Percentiles rank a stretch among this genome's conserved stretches.
These are phyloP conservation scores for Mycena amicta DNA, from an alignment of 768 basidiomycete genomes.

Conservation along the genomic window DNA sequence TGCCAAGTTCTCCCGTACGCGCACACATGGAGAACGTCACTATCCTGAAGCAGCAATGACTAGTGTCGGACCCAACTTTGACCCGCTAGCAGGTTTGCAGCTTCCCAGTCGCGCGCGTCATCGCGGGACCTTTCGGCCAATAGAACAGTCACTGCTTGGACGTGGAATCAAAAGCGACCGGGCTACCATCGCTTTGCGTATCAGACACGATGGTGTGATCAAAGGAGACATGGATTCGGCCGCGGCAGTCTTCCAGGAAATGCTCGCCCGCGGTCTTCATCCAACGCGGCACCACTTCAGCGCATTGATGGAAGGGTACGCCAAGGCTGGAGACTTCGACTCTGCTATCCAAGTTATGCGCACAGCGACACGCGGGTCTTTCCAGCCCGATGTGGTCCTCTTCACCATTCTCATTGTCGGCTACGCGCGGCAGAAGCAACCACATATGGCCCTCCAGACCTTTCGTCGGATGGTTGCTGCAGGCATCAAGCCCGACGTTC, in stretches of 20 bases:
- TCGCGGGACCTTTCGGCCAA: slow-evolving; percentile 37
- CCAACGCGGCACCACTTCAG: slow-evolving; percentile 74
- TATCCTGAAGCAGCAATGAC: slow-evolving; percentile 26
- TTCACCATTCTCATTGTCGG: slow-evolving; percentile 80
- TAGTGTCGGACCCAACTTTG: slow-evolving; percentile 37
- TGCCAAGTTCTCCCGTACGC: slow-evolving; percentile 40
- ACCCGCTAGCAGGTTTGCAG: slow-evolving; percentile 52
- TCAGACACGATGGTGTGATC: slow-evolving; percentile 61
- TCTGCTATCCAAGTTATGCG: slow-evolving; percentile 59
- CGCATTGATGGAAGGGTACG: slow-evolving; percentile 78
- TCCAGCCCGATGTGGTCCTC: slow-evolving; percentile 64
- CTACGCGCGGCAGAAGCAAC: slow-evolving; percentile 61
- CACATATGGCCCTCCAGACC: slow-evolving; percentile 50
- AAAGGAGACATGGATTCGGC: slow-evolving; percentile 55
- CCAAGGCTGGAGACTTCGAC: slow-evolving; percentile 57
- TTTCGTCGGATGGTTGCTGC: slow-evolving; percentile 66
- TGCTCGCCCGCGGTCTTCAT: slow-evolving; percentile 69
- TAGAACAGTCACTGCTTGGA: slow-evolving; percentile 48
- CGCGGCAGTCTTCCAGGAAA: slow-evolving; percentile 53
- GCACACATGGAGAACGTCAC: slow-evolving; percentile 13
- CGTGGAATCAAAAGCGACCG: slow-evolving; percentile 58
- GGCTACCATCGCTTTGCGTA: slow-evolving; percentile 60
- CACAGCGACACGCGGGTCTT: slow-evolving; percentile 49
- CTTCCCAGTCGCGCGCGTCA: slow-evolving; percentile 34
- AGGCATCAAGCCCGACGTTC: slow-evolving; percentile 69